phyloP scores from a whole-genome alignment of 345 rosid species.

The Citrus inodora region DNA sequence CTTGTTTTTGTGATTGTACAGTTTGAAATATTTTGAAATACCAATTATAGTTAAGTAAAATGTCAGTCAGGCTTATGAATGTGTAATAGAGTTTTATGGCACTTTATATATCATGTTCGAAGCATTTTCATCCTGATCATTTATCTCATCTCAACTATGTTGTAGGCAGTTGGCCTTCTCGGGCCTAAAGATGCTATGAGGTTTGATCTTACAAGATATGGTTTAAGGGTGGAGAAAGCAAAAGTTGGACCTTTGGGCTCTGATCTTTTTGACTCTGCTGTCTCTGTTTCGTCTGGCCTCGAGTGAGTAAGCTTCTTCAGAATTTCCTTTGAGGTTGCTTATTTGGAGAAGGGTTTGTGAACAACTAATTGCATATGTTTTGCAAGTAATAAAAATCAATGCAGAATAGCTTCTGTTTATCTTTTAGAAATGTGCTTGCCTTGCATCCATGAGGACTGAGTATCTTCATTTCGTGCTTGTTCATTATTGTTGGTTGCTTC shows the following conservation, averaged over 20 bases:
- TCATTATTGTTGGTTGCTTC: background rate
- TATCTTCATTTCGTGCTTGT: background rate
- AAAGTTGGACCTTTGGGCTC: conserved; percentile 95
- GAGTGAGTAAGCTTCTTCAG: conserved; percentile 54
- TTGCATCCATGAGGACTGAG: background rate
- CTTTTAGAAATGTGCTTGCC: background rate
- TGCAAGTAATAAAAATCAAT: background rate
- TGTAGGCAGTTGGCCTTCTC: conserved; percentile 61
- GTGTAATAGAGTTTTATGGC: background rate
- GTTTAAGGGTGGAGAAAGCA: conserved; percentile 59
- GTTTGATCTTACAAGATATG: conserved; percentile 65
- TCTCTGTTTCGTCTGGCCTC: conserved; percentile 63
- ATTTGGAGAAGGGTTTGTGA: background rate
- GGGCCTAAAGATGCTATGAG: conserved; percentile 55
- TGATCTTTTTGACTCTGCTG: conserved; percentile 80
- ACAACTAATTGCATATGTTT: background rate
- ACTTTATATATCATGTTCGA: background rate
- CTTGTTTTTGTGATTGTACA: background rate
- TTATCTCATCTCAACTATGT: conserved; percentile 15
- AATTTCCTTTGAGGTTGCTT: conserved; percentile 1
- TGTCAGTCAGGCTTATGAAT: background rate
- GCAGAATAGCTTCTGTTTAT: background rate
- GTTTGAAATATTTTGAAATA: background rate
- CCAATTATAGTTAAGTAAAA: background rate
- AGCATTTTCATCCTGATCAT: background rate